Conservation (phyloP, 139 green algal genomes). For the Coelastrella sp. region DNA sequence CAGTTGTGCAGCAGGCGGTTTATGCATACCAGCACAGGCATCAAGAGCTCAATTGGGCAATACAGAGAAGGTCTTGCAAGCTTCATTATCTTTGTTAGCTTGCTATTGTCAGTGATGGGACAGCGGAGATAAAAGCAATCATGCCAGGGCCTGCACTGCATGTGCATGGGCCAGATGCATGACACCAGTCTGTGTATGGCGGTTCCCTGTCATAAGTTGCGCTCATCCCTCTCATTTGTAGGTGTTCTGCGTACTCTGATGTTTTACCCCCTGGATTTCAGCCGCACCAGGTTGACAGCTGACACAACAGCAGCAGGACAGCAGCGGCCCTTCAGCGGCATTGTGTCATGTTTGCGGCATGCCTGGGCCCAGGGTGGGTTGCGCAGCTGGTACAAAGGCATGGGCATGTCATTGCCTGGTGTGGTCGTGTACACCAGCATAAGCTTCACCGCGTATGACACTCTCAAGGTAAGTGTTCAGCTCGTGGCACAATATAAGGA, state of each 20-base stretch:
- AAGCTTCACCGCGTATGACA: constrained; percentile 66
- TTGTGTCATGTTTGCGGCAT: constrained; percentile 39
- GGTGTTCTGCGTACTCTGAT: constrained; percentile 49
- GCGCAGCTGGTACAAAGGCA: constrained; percentile 69
- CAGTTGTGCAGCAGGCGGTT: too few species aligned
- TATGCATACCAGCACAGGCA: too few species aligned
- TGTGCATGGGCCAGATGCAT: too few species aligned
- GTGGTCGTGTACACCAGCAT: constrained; percentile 72
- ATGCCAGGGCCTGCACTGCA: too few species aligned
- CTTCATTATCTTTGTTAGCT: too few species aligned
- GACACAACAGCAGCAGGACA: constrained; percentile 52
- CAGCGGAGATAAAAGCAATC: too few species aligned
- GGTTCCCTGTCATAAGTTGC: background rate
- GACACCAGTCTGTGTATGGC: too few species aligned
- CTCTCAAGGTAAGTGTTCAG: constrained; percentile 51
- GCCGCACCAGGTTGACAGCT: constrained; percentile 68
- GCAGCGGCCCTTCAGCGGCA: constrained; percentile 49
- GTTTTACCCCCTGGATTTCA: constrained; percentile 76
- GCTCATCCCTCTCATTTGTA: background rate
- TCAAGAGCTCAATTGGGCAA: too few species aligned
- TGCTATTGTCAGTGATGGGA: too few species aligned
- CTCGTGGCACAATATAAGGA: too few species aligned
- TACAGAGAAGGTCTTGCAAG: too few species aligned
- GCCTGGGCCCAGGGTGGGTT: constrained; percentile 52
- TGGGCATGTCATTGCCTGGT: constrained; percentile 58